These are phyloP conservation scores for Heracleum sosnowskyi DNA, from an alignment of 129 eudicot species.

Conservation along the genomic window DNA sequence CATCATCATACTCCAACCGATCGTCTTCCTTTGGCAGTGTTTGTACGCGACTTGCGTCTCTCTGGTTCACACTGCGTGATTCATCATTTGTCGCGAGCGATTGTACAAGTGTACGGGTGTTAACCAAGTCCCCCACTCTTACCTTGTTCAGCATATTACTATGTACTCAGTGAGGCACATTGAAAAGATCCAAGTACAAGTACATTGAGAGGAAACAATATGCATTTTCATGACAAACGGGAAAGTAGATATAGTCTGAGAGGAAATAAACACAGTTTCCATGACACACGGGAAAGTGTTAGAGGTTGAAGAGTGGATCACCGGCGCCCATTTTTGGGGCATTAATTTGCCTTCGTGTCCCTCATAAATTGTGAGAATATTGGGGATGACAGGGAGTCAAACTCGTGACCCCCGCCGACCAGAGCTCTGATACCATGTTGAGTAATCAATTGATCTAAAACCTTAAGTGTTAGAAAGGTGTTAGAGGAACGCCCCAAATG, in stretches of 20 bases:
- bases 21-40: slow-evolving; percentile 25
- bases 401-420: too few species aligned
- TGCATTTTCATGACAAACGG: not conserved
- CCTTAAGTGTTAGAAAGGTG: too few species aligned
- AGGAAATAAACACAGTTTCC: not conserved
- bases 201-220: not conserved
- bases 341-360: too few species aligned
- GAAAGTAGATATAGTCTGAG: too few species aligned
- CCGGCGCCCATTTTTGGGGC: too few species aligned
- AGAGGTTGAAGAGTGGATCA: too few species aligned
- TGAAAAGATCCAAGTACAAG: not conserved
- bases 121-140: slow-evolving; percentile 60
- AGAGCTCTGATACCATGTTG: too few species aligned
- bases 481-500: too few species aligned
- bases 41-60: slow-evolving; percentile 25
- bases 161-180: slow-evolving; percentile 4
- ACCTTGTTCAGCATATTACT: slow-evolving; percentile 28
- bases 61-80: slow-evolving; percentile 28
- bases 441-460: too few species aligned
- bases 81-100: slow-evolving; percentile 23
- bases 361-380: too few species aligned
- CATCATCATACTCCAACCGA: slow-evolving; percentile 5
- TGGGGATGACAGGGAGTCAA: too few species aligned
- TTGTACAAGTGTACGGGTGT: slow-evolving; percentile 20
- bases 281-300: not conserved